phyloP scores from a whole-genome alignment of 2,329 filamentous ascomycete genomes.

The Penicillium glabrum region DNA sequence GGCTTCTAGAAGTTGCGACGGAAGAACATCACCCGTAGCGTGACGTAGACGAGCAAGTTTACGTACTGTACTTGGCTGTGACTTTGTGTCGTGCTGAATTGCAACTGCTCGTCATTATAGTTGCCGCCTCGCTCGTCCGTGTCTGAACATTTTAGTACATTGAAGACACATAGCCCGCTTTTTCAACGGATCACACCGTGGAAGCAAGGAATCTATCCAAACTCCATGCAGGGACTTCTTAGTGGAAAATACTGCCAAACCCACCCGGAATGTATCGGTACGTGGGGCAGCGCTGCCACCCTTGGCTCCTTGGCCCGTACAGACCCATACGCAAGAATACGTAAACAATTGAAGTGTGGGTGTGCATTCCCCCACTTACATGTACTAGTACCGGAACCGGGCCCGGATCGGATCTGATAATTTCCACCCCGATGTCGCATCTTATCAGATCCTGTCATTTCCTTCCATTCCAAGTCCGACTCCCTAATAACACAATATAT shows the following conservation, averaged over 20 bases:
- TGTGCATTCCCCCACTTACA: neutral
- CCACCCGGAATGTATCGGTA: neutral
- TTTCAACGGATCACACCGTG: neutral
- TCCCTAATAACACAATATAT: neutral
- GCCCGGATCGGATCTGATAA: constrained; percentile 12
- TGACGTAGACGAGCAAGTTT: neutral
- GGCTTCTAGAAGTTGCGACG: neutral
- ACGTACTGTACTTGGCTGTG: neutral
- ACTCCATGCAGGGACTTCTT: neutral
- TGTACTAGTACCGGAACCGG: neutral
- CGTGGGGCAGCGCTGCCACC: neutral
- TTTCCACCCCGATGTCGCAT: constrained; percentile 13
- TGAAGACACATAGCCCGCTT: neutral
- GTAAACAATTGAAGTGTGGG: neutral
- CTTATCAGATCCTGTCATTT: constrained; percentile 12
- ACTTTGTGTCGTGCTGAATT: neutral
- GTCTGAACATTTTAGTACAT: neutral
- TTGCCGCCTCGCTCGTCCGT: neutral
- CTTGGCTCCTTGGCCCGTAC: neutral
- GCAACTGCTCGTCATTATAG: no score
- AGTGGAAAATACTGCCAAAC: neutral
- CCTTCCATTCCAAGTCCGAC: neutral
- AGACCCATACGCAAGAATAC: neutral
- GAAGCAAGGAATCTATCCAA: neutral
- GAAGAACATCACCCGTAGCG: neutral